Evolutionary conservation across 2,329 filamentous ascomycete genomes (phyloP), one percentile per base, ranked within the genome.

Genomic region (Pseudomassariella vexata): DNA sequence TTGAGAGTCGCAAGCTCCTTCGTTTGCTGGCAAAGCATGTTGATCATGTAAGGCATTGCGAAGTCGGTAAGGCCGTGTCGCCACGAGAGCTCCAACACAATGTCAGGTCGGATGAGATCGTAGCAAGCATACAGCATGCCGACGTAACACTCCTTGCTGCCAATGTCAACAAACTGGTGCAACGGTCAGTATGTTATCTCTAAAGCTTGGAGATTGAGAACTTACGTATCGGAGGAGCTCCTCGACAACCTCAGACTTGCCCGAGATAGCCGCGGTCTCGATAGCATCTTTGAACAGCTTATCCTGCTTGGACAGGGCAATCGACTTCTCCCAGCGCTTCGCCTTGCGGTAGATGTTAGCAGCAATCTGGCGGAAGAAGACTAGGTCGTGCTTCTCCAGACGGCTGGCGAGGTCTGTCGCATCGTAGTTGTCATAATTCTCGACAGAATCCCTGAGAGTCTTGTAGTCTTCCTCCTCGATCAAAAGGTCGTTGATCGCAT

Each of bases 11-110:
- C 78, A 46, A 98, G 82, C 35, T 94, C 82, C 46, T 83, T 79
- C 23, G 86, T 88, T 65, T 96, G 89, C 62, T 95, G 88, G 47
- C 82, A 79, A 42, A 98, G 72, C 68, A 94, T 84, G 68, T 96
- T 98, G 76, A 98, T 96, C 87, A 98, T 94, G 72, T 94, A 98
- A 12, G 92, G 92, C 94, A 98, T 98, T 28, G 89, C 94, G 66
- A 95, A 98, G 67, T 98, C 92, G 50, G 82, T 79, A 23, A 98
- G 82, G 38, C 88, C 87, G 56, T 95, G 74, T 49, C 92, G 90
- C 92, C 92, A 98, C 38, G 92, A 96, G 36, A 98, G 76, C 67
- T 98, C 92, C 60, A 98, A 77, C 37, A 98, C 83, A 32, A 94
- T 71, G 54, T 96, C 88, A 4, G 94, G 83, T 12, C 87, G 86